Conservation (phyloP, 2,329 filamentous ascomycete genomes). For the Alternaria longipes region DNA sequence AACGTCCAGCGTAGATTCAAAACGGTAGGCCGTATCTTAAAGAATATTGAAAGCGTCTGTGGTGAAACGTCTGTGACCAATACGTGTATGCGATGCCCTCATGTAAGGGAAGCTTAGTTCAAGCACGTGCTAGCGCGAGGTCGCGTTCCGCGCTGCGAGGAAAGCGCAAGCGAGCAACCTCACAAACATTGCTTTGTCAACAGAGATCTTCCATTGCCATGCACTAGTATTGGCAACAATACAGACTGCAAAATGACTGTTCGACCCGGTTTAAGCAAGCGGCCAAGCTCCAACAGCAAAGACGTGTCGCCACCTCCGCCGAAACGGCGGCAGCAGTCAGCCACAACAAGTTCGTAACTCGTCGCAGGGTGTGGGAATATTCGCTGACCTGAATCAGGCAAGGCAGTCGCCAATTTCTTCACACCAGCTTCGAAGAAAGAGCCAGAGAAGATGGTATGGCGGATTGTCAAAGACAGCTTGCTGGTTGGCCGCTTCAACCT, state of each 20-base stretch:
- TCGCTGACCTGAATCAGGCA: constrained; percentile 60
- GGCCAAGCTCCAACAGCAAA: constrained; percentile 51
- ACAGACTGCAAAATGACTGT: constrained; percentile 27
- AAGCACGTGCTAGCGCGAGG: constrained; percentile 46
- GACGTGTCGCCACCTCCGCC: constrained; percentile 66
- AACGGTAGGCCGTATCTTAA: neutral
- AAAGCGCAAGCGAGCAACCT: constrained; percentile 22
- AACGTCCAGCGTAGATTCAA: neutral
- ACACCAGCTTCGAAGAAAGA: constrained; percentile 85
- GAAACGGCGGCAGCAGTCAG: constrained; percentile 64
- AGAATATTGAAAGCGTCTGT: neutral
- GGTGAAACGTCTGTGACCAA: neutral
- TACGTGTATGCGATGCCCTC: neutral
- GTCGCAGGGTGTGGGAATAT: neutral
- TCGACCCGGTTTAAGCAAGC: constrained; percentile 40
- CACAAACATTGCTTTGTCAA: constrained; percentile 10
- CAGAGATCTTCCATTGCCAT: constrained; percentile 4
- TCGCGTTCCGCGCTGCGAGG: constrained; percentile 34
- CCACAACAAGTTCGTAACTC: constrained; percentile 61
- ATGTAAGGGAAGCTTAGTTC: neutral
- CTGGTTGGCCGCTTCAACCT: constrained; percentile 77
- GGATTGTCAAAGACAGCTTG: constrained; percentile 71
- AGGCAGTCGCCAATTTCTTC: constrained; percentile 83
- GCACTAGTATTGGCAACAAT: neutral
- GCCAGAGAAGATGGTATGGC: constrained; percentile 78